These are phyloP conservation scores for Vitis hybrid DNA, from an alignment of 177 flowering plant species.

Conservation along the genomic window DNA sequence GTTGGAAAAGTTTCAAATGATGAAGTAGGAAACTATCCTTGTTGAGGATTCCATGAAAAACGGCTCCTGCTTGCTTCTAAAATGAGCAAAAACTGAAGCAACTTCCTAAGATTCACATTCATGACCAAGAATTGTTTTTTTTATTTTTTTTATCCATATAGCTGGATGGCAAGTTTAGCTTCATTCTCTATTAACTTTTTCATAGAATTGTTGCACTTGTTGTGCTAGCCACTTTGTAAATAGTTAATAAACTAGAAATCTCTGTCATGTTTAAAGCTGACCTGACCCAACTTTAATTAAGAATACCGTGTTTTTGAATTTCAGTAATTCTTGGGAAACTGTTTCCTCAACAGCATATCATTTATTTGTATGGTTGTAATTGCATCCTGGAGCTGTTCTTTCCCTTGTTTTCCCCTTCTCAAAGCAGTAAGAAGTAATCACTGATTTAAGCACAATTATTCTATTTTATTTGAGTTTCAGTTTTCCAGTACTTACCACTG, in stretches of 20 bases:
- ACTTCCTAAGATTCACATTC: not conserved
- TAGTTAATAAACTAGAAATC: not conserved
- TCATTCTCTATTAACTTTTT: not conserved
- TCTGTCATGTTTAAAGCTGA: not conserved
- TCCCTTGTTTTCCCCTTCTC: not conserved
- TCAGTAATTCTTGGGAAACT: not conserved
- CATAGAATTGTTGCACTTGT: not conserved
- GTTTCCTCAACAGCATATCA: not conserved
- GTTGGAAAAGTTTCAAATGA: not conserved
- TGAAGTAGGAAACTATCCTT: conserved; percentile 17
- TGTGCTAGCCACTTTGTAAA: not conserved
- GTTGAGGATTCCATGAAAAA: conserved; percentile 1
- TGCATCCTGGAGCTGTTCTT: not conserved
- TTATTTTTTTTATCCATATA: not conserved
- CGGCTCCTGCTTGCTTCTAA: conserved; percentile 9
- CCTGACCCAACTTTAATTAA: not conserved
- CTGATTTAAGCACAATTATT: too few species aligned
- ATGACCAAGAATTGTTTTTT: not conserved
- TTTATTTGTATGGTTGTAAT: not conserved
- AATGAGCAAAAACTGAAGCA: conserved; percentile 11
- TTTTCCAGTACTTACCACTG: not conserved
- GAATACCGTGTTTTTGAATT: not conserved
- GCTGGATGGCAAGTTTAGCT: not conserved
- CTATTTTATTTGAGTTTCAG: not conserved
- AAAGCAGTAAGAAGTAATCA: too few species aligned